Base-by-base conservation (phyloP, 495 filamentous ascomycete genomes). In the Aspergillus baeticus region DNA sequence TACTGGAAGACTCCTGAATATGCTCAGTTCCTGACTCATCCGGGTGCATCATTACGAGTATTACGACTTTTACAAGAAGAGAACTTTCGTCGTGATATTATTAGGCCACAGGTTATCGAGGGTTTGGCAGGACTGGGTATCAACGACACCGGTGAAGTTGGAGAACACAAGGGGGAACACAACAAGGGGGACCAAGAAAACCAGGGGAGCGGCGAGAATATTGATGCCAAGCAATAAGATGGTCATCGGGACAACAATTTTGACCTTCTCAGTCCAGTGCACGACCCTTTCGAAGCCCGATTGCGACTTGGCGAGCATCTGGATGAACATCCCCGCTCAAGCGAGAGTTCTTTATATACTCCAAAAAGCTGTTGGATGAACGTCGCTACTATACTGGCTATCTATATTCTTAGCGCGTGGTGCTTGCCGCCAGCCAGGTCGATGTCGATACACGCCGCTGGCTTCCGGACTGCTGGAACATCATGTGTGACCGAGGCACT, bases 1-100 rank as follows among this genome's bases (percentile, higher is more conserved):
- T 95, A 96, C 80, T 96, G 86, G 82, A 81, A 80, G 53, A 82
- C 83, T 10, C 90, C 90, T n/a, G 84, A 90, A 52, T 96, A 95
- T 63, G 74, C 87, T 52, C 89, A 88, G 59, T 95, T 89, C 66
- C 72, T 96, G 41, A 87, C 77, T 10, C 91, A 91, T 63, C 92
- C 92, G 0, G 90, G 87, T 5, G 87, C 91, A 17, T 91, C 90
- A n/a, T 69, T 97, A 15, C 86, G 86, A 59, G 84, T 88, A 55
- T 81, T 97, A 44, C 84, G 93, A 69, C 66, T 97, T 33, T 76
- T 97, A 21, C 90, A 96, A 69, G 82, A 90, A 64, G 89, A 95
- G 64, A 76, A 73, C 14, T 97, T 97, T 73, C 83, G 92, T 22
- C 80, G 84, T 51, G 91, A 94, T 31, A 88, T 94, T 33, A 81